A percentile compares a stretch with the other conserved stretches of the same genome.
Evolutionary conservation across 139 green algal genomes (phyloP).

Genomic region (Chlamydomonas schloesseri): DNA sequence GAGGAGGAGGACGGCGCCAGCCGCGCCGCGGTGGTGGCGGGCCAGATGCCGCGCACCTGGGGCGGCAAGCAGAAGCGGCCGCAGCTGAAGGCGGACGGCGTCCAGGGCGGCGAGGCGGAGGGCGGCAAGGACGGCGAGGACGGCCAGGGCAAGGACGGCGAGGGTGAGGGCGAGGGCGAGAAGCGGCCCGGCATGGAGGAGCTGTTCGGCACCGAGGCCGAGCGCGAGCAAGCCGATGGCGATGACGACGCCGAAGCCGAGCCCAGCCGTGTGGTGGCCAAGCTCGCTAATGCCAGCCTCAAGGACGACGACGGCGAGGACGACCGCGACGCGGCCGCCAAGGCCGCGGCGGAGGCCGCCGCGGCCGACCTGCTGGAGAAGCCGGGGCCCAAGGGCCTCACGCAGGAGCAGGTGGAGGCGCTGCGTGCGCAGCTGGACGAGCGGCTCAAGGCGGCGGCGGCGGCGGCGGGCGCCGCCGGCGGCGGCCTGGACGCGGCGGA

Average conservation of each 20-base stretch:
- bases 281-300: constrained; percentile 8
- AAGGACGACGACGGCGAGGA: neutral
- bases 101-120: constrained; percentile 23
- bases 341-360: neutral
- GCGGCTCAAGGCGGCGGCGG: constrained; percentile 50
- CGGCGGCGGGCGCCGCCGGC: constrained; percentile 27
- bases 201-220: neutral
- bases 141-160: neutral
- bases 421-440: constrained; percentile 74
- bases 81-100: constrained; percentile 33
- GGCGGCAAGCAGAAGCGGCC: constrained; percentile 34
- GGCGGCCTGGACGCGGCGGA: neutral
- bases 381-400: neutral
- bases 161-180: constrained; percentile 19
- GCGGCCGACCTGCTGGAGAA: too few species aligned
- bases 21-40: neutral
- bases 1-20: neutral
- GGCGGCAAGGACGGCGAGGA: neutral
- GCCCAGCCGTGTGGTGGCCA: constrained; percentile 31
- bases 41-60: constrained; percentile 33
- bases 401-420: constrained; percentile 40
- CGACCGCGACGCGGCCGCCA: neutral
- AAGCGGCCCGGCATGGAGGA: constrained; percentile 43
- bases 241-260: constrained; percentile 33
- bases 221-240: constrained; percentile 37